Conservation (phyloP, 2,329 filamentous ascomycete species). For the Thielaviopsis musarum region DNA sequence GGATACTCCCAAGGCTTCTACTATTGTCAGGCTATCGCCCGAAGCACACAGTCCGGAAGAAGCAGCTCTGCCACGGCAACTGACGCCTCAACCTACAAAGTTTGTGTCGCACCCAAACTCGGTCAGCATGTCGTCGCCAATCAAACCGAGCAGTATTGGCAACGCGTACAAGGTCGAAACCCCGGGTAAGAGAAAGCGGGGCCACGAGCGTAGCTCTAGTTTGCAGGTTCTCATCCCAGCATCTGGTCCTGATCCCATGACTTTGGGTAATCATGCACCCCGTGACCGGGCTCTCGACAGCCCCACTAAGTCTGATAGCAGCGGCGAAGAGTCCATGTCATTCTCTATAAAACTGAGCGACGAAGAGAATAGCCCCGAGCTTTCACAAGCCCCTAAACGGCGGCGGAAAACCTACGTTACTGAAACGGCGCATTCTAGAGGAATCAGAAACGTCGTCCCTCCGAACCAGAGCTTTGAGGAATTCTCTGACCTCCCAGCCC, state of each 20-base stretch:
- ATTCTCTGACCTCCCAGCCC: not conserved
- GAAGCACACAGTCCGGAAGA: not conserved
- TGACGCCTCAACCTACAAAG: not conserved
- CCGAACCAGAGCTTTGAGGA: not conserved
- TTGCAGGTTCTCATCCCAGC: not conserved
- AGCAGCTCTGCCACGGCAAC: not conserved
- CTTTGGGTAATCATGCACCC: not conserved
- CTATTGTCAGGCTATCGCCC: not conserved
- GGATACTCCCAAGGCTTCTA: not conserved
- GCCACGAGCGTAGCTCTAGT: not conserved
- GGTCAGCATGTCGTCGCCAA: conserved; percentile 4
- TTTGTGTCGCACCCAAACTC: not conserved
- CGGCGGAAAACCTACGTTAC: not conserved
- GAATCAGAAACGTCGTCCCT: not conserved
- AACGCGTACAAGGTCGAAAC: not conserved
- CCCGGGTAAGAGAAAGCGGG: not conserved
- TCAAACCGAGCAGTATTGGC: not conserved
- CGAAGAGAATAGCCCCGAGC: not conserved
- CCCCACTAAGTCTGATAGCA: conserved; percentile 1
- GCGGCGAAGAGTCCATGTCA: conserved; percentile 1
- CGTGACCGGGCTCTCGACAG: not conserved
- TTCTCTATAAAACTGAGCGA: not conserved
- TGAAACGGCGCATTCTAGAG: not conserved
- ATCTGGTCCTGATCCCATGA: not conserved
- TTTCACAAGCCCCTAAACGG: not conserved